phyloP scores from a whole-genome alignment of 345 rosid species.

The Sapria himalayana region DNA sequence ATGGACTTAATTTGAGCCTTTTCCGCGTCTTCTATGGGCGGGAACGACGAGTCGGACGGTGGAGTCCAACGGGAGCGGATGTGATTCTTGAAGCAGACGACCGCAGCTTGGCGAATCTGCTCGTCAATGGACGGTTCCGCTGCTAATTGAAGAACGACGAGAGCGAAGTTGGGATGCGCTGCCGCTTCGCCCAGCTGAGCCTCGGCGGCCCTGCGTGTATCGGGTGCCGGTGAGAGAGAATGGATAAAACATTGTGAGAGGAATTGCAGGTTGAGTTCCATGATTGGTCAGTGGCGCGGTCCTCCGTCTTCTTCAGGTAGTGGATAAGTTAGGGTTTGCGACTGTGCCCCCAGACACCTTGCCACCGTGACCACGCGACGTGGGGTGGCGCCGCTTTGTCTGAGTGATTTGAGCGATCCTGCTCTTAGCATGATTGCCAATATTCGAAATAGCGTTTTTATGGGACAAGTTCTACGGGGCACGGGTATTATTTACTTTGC shows the following conservation, averaged over 20 bases:
- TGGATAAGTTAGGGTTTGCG: too few relatives aligned
- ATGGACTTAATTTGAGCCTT: conserved; percentile 69
- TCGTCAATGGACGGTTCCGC: conserved; percentile 59
- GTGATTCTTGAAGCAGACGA: conserved; percentile 88
- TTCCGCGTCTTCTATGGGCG: conserved; percentile 39
- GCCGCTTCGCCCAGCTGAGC: conserved; percentile 32
- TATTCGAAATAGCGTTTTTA: too few relatives aligned
- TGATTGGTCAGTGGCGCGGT: not conserved
- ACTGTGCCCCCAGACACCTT: too few relatives aligned
- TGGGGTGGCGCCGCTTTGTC: too few relatives aligned
- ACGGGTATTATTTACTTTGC: too few relatives aligned
- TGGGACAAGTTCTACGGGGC: too few relatives aligned
- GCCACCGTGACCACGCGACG: too few relatives aligned
- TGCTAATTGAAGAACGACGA: conserved; percentile 63
- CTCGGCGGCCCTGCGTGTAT: conserved; percentile 80
- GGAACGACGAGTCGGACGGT: conserved; percentile 13
- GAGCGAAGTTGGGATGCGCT: conserved; percentile 47
- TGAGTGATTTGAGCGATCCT: too few relatives aligned
- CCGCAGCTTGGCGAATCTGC: conserved; percentile 87
- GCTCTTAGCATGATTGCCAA: too few relatives aligned
- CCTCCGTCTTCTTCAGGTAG: too few relatives aligned
- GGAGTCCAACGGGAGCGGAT: conserved; percentile 70
- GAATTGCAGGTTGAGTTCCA: conserved; percentile 22
- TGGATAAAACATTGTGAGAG: conserved; percentile 73
- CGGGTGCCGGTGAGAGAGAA: conserved; percentile 59